Evolutionary conservation across 164 flowering plant species (phyloP).

Genomic region (Santalum album): DNA sequence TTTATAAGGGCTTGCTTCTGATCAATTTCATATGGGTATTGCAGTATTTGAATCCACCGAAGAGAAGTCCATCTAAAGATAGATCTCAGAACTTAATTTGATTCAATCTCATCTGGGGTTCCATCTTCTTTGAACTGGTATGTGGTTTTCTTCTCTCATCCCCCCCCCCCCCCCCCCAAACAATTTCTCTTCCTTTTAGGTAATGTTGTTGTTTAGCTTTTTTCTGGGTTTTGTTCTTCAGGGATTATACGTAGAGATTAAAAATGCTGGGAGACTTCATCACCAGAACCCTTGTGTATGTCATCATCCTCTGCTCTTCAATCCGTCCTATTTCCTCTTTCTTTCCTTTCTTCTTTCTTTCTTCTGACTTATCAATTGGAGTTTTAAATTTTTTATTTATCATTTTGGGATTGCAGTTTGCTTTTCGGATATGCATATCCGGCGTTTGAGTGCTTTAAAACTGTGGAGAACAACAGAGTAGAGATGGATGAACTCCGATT

Average conservation of each 20-base stretch:
- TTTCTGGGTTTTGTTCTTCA: background rate
- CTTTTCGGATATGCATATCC: conserved; percentile 79
- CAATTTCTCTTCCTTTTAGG: background rate
- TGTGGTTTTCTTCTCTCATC: no score
- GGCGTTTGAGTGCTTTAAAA: conserved; percentile 76
- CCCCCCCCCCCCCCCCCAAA: no score
- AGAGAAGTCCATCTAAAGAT: background rate
- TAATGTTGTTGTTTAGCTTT: background rate
- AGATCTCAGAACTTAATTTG: background rate
- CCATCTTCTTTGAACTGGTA: no score
- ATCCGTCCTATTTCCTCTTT: no score
- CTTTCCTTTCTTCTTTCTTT: background rate
- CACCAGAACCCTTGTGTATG: conserved; percentile 51
- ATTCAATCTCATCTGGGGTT: no score
- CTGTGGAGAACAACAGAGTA: conserved; percentile 52
- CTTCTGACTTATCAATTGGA: background rate
- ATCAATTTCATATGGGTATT: background rate
- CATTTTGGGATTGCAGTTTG: conserved; percentile 30
- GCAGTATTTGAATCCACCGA: background rate
- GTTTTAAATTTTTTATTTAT: background rate
- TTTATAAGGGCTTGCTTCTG: background rate
- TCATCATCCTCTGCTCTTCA: background rate
- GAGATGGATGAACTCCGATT: conserved; percentile 58
- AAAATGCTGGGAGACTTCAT: conserved; percentile 65
- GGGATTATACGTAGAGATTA: conserved; percentile 5